phyloP scores from a whole-genome alignment of 805 yeast genomes.

The Lachancea fermentati region DNA sequence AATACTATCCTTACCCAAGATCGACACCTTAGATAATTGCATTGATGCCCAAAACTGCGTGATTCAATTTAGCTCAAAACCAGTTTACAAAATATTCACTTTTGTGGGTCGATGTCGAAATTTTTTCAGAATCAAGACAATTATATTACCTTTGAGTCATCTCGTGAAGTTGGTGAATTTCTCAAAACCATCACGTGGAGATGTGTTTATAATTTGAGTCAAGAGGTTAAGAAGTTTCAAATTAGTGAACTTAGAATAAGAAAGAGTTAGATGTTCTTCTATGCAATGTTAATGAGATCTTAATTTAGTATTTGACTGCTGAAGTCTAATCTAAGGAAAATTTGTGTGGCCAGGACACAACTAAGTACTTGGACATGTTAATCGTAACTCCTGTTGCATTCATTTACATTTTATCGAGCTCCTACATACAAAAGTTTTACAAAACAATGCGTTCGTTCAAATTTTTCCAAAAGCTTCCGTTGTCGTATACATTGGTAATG shows the following conservation, averaged over 20 bases:
- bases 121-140: neutral
- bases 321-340: no score
- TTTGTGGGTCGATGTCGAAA: conserved; percentile 1
- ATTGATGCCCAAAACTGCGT: neutral
- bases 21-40: conserved; percentile 49
- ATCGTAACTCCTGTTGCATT: no score
- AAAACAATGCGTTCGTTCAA: conserved; percentile 14
- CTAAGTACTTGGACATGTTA: no score
- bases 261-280: no score
- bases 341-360: no score
- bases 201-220: neutral
- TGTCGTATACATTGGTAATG: conserved; percentile 29
- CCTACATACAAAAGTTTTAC: no score
- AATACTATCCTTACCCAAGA: conserved; percentile 76
- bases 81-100: neutral
- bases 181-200: neutral
- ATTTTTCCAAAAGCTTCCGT: conserved; percentile 24
- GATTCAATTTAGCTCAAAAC: neutral
- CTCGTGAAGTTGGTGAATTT: neutral
- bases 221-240: no score
- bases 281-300: no score
- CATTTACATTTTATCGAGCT: no score
- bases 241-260: no score
- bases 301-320: no score
- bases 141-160: conserved; percentile 4